A percentile compares a stretch with the other conserved stretches of the same genome.
Conservation (phyloP, 306 rosid species). For the Hippophae rhamnoides region DNA sequence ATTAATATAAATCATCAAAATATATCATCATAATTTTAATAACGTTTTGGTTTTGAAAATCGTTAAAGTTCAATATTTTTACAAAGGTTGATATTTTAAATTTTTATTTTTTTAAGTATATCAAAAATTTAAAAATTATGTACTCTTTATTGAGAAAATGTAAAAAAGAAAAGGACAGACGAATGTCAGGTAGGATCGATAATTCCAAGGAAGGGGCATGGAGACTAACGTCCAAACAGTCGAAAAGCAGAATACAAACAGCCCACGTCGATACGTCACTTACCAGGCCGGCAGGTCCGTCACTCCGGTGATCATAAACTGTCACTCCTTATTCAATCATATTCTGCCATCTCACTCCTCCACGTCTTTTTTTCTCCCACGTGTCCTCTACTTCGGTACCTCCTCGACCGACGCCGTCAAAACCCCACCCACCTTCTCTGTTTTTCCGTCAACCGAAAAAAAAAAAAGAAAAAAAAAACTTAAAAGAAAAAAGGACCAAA, state of each 20-base stretch:
- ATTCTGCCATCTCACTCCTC: conserved; percentile 18
- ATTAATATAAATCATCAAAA: no score
- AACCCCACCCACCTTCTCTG: conserved; percentile 11
- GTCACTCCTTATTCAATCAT: conserved; percentile 18
- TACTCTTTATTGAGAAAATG: no score
- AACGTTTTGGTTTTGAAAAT: no score
- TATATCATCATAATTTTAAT: no score
- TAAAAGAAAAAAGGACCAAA: background rate
- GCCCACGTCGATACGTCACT: conserved; percentile 16
- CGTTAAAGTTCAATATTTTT: no score
- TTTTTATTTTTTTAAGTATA: no score
- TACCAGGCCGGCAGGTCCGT: conserved; percentile 25
- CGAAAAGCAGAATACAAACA: conserved; percentile 16
- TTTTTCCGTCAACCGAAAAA: conserved; percentile 50
- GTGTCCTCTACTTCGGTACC: conserved; percentile 24
- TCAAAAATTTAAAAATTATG: no score
- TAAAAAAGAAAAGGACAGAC: no score
- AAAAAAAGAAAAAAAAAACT: conserved; percentile 6
- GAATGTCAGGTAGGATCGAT: conserved; percentile 14
- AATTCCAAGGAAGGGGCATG: conserved; percentile 9
- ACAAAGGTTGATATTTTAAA: no score
- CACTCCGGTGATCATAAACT: conserved; percentile 27
- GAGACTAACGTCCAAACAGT: conserved; percentile 34
- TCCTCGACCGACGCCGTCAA: conserved; percentile 50
- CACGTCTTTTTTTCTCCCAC: conserved; percentile 13